phyloP scores from a whole-genome alignment of 2,329 filamentous ascomycete species.

The Lojkania enalia region DNA sequence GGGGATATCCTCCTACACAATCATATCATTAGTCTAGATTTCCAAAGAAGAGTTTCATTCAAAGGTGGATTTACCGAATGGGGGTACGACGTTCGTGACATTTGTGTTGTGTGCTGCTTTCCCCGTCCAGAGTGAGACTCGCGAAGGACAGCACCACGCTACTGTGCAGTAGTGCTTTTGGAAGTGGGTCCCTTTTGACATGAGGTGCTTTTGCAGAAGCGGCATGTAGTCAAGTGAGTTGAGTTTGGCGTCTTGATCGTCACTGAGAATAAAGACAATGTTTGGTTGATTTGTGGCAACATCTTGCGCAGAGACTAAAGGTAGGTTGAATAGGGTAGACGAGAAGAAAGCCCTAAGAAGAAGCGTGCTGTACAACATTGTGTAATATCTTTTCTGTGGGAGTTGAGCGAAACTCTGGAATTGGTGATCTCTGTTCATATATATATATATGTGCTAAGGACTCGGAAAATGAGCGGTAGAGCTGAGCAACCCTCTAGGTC shows the following conservation, averaged over 20 bases:
- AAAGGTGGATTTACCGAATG: slow-evolving; percentile 52
- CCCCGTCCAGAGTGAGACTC: slow-evolving; percentile 67
- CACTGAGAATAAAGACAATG: slow-evolving; percentile 66
- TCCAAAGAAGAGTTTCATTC: too few species aligned
- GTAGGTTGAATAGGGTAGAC: too few species aligned
- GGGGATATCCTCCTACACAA: slow-evolving; percentile 60
- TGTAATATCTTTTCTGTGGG: too few species aligned
- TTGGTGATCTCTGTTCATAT: too few species aligned
- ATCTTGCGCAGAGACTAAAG: too few species aligned
- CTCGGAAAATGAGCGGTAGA: too few species aligned
- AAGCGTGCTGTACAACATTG: too few species aligned
- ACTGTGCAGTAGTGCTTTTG: slow-evolving; percentile 64
- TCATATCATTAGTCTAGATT: too few species aligned
- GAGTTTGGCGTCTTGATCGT: slow-evolving; percentile 66
- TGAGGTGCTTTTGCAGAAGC: slow-evolving; percentile 56
- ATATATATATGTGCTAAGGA: too few species aligned
- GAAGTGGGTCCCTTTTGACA: background rate
- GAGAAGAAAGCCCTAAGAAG: too few species aligned
- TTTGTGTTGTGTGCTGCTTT: slow-evolving; percentile 71
- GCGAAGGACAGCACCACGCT: slow-evolving; percentile 67
- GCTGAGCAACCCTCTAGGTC: too few species aligned
- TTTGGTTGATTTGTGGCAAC: slow-evolving; percentile 48
- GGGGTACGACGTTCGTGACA: slow-evolving; percentile 62
- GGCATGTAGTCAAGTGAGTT: slow-evolving; percentile 64
- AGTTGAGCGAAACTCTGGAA: too few species aligned